Base-by-base conservation (phyloP, 345 rosid genomes). In the Carallia pectinifolia region DNA sequence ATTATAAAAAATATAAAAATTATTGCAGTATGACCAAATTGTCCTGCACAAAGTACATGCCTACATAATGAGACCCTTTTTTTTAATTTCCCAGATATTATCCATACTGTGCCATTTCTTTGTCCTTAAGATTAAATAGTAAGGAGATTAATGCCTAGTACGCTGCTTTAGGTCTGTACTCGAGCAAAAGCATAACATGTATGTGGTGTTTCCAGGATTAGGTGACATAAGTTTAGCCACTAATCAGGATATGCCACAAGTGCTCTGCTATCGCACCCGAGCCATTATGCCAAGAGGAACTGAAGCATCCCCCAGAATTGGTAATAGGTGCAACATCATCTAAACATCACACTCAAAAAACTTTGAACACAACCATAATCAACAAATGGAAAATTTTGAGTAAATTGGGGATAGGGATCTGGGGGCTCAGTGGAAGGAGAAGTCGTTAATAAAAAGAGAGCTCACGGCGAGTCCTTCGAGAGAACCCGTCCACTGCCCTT, bases 361-460 rank as follows among this genome's bases (percentile, higher is more conserved):
- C 13, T 12, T 0, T 9, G 4, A 0, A 40, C 10, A 40, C 3
- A 12, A 13, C 8, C 10, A 9, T 12, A 40, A 9, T 12, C n/a
- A 2, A 12, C 16, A 37, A 16, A 2, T 15, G 12, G 7, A 9
- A 9, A 27, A 53, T 1, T 15, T 15, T 2, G 2, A 40, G 33
- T 30, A 48, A 2, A 66, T 7, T 1, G 12, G 12, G n/a, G 23
- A 19, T 31, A 1, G 34, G 31, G 73, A 7, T 12, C 31, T 15
- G 6, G 40, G 38, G 44, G 97, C 96, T 94, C 97, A 89, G 98
- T 85, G 98, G 98, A 94, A 91, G 97, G 97, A 94, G 96, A 91
- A 91, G 96, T 94, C 97, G 90, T 88, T 85, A 50, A 60, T 36
- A n/a, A 54, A 58, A 19, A 15, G 69, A 65, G 80, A 81, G 97